These are phyloP conservation scores for Mycena indigotica DNA, from an alignment of 768 basidiomycete species.

Conservation along the genomic window DNA sequence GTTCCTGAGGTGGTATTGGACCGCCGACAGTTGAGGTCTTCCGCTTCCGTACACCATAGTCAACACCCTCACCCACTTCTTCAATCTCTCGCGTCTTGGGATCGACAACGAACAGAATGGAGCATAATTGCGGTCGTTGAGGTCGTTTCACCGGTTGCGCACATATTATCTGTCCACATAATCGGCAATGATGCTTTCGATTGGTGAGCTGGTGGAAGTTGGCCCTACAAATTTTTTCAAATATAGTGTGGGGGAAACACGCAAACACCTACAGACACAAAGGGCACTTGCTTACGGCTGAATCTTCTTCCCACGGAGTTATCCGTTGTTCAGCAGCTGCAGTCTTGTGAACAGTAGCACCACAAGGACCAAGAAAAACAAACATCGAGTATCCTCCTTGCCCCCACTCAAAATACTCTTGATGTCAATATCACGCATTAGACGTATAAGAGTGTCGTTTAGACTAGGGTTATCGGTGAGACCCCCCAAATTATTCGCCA, in stretches of 20 bases:
- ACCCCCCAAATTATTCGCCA: slow-evolving; percentile 13
- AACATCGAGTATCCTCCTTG: slow-evolving; percentile 74
- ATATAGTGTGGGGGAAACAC: neutral
- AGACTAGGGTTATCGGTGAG: slow-evolving; percentile 35
- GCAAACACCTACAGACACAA: slow-evolving; percentile 68
- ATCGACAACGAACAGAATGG: slow-evolving; percentile 85
- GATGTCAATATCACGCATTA: slow-evolving; percentile 68
- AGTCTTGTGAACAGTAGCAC: neutral
- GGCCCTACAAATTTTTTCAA: slow-evolving; percentile 37
- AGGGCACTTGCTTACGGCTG: slow-evolving; percentile 74
- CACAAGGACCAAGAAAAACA: slow-evolving; percentile 10
- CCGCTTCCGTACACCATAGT: slow-evolving; percentile 73
- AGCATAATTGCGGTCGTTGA: slow-evolving; percentile 69
- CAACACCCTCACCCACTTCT: slow-evolving; percentile 80
- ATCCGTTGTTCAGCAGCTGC: slow-evolving; percentile 85
- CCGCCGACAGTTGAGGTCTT: slow-evolving; percentile 34
- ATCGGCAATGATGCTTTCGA: slow-evolving; percentile 93
- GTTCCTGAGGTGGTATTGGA: slow-evolving; percentile 40
- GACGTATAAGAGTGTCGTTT: slow-evolving; percentile 48
- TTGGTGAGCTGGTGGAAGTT: slow-evolving; percentile 90
- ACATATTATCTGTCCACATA: slow-evolving; percentile 92
- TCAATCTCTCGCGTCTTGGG: slow-evolving; percentile 74
- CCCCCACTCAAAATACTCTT: slow-evolving; percentile 56
- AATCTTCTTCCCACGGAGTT: slow-evolving; percentile 93
- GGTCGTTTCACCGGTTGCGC: slow-evolving; percentile 79